Conservation (phyloP, 352 stramenopile genomes). For the Globisporangium cystogenes region DNA sequence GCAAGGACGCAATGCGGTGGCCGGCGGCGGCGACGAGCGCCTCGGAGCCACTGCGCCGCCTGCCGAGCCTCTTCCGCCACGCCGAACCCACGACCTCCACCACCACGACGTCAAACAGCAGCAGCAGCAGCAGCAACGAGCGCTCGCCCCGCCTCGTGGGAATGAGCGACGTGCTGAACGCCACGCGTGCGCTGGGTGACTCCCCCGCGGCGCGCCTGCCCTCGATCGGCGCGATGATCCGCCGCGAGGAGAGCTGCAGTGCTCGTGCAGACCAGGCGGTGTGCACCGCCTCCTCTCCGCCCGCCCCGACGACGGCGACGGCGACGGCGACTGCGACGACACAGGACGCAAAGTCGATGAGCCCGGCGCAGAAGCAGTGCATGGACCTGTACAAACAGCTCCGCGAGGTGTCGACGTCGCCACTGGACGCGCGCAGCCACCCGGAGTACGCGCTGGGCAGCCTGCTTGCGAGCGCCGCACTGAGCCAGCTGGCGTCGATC, state of each 20-base stretch:
- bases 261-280: slow-evolving; percentile 8
- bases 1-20: slow-evolving; percentile 23
- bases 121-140: slow-evolving; percentile 10
- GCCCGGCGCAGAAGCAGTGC: slow-evolving; percentile 53
- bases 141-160: slow-evolving; percentile 47
- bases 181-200: slow-evolving; percentile 22
- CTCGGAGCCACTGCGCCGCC: slow-evolving; percentile 24
- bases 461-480: slow-evolving; percentile 34
- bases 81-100: slow-evolving; percentile 2
- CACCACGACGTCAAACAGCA: slow-evolving; percentile 6
- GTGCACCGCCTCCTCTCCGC: neutral
- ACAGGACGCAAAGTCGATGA: slow-evolving; percentile 25
- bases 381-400: slow-evolving; percentile 65
- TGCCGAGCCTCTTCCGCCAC: slow-evolving; percentile 50
- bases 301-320: slow-evolving; percentile 5
- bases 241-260: slow-evolving; percentile 29
- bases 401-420: slow-evolving; percentile 20
- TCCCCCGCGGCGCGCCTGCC: slow-evolving; percentile 34
- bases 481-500: slow-evolving; percentile 43
- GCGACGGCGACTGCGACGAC: slow-evolving; percentile 4
- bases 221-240: slow-evolving; percentile 67
- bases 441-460: slow-evolving; percentile 33
- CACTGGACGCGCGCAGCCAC: slow-evolving; percentile 15
- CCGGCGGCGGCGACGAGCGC: neutral
- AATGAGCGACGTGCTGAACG: slow-evolving; percentile 63